Evolutionary conservation across 352 stramenopile genomes (phyloP).

Genomic region (Phytophthora capsici): DNA sequence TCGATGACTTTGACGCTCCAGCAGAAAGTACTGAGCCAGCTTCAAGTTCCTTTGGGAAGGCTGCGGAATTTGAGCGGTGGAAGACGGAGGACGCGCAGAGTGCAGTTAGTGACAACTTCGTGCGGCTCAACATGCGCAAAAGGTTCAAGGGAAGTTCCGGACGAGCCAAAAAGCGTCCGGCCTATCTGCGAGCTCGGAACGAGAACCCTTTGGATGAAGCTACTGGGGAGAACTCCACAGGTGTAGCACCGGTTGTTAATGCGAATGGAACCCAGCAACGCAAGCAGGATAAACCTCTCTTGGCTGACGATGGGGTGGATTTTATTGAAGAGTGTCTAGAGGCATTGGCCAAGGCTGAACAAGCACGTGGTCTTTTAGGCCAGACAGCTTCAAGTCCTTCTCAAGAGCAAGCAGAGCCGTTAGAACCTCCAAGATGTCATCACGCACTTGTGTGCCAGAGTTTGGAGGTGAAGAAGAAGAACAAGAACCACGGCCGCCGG

Average conservation of each 20-base stretch:
- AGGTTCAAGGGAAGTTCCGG: slow-evolving; percentile 72
- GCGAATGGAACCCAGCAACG: slow-evolving; percentile 33
- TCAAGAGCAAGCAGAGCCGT: slow-evolving; percentile 13
- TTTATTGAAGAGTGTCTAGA: slow-evolving; percentile 85
- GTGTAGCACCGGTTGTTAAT: slow-evolving; percentile 29
- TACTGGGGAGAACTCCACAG: slow-evolving; percentile 17
- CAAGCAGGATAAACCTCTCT: slow-evolving; percentile 31
- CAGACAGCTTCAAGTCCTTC: neutral
- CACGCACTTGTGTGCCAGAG: slow-evolving; percentile 65
- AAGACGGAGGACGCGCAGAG: slow-evolving; percentile 62
- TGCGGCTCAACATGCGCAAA: slow-evolving; percentile 83
- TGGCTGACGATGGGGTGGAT: slow-evolving; percentile 66
- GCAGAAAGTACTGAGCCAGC: neutral
- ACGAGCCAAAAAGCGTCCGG: slow-evolving; percentile 67
- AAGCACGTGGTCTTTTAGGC: slow-evolving; percentile 5
- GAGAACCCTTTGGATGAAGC: slow-evolving; percentile 33
- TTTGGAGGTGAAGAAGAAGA: slow-evolving; percentile 86
- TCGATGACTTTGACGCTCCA: slow-evolving; percentile 51
- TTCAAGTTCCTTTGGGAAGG: slow-evolving; percentile 9
- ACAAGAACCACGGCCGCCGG: slow-evolving; percentile 73
- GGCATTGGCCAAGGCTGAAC: slow-evolving; percentile 51
- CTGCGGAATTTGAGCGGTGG: slow-evolving; percentile 55
- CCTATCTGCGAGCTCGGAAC: slow-evolving; percentile 60
- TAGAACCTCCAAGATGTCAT: slow-evolving; percentile 63
- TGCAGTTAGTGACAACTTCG: slow-evolving; percentile 79